Evolutionary conservation across 2,329 filamentous ascomycete species (phyloP), one percentile per base, ranked within the genome.

Genomic region (Alternaria brassicae): DNA sequence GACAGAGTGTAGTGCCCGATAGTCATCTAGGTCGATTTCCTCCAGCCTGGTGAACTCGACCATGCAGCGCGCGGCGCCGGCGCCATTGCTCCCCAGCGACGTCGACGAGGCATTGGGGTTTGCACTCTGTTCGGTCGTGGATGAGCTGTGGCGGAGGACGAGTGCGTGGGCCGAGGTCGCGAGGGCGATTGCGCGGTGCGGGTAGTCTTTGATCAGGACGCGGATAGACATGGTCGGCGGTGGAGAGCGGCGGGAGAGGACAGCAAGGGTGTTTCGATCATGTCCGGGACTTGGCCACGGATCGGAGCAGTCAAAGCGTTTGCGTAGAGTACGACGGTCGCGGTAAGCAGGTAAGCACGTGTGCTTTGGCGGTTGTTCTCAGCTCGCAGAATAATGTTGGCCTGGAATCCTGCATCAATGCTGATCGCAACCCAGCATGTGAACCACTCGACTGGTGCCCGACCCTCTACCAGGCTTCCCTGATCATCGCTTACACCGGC

Each of bases 141-240:
- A 85, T 47, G 87, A 82, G 75, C 86, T 92, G 81, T 95, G 89
- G 62, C 91, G 89, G 75, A 98, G 91, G 66, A 97, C 89, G 69
- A 98, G 85, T 72, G 89, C 90, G 78, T 96, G 90, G 19, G 89
- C 86, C 39, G 88, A 81, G 28, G 93, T 93, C 36, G 90, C 89
- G 66, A 98, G 89, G 65, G 92, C 92, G 76, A 98, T 92, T 66
- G 92, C 91, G 66, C 94, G 91, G 76, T 92, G 88, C 67, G 92
- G 92, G 74, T 92, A 88, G 75, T 97, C 93, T 81, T 91, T 91
- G 77, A 96, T 88, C 72, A 95, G 86, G 61, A 97, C 88, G 72
- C 90, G 89, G 80, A 92, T 90, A 60, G 73, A 76, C 74, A 77
- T 77, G 68, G 71, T 73, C 50, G 61, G 60, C 37, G 58, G 65